Evolutionary conservation across 768 basidiomycete species (phyloP).

Genomic region (Lentinula detonsa): DNA sequence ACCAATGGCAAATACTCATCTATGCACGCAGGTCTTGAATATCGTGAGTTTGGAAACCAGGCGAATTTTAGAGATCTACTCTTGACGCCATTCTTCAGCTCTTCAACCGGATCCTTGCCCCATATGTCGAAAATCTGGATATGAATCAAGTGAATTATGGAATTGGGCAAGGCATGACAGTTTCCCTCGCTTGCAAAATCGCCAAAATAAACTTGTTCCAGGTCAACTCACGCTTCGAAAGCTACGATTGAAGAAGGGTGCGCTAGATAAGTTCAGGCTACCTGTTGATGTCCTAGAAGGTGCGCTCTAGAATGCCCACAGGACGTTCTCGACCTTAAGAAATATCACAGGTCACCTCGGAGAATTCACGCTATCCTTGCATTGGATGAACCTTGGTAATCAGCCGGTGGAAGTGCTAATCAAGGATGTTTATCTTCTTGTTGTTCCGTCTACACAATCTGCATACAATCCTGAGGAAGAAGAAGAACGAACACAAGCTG

Average conservation of each 20-base stretch:
- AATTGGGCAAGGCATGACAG: conserved; percentile 66
- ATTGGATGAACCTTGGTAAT: conserved; percentile 86
- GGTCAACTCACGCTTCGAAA: conserved; percentile 76
- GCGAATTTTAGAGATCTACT: not conserved
- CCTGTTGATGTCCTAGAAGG: conserved; percentile 96
- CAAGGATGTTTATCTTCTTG: conserved; percentile 93
- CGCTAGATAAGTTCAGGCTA: conserved; percentile 90
- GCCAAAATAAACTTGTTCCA: conserved; percentile 18
- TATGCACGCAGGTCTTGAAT: conserved; percentile 42
- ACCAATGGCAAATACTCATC: not conserved
- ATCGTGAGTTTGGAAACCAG: conserved; percentile 44
- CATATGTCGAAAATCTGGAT: conserved; percentile 95
- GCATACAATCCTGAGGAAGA: conserved; percentile 78
- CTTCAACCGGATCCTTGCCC: conserved; percentile 88
- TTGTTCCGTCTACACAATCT: conserved; percentile 71
- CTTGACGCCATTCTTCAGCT: conserved; percentile 30
- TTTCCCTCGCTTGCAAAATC: conserved; percentile 3
- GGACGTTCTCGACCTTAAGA: not conserved
- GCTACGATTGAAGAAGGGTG: conserved; percentile 86
- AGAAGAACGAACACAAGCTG: conserved; percentile 71
- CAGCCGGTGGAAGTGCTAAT: conserved; percentile 88
- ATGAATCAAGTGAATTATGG: conserved; percentile 93
- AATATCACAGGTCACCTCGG: conserved; percentile 66
- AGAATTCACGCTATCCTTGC: conserved; percentile 77
- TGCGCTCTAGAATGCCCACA: conserved; percentile 16